Evolutionary conservation across 2,329 filamentous ascomycete species (phyloP), one percentile per base, ranked within the genome.

Genomic region (Alternaria longipes): DNA sequence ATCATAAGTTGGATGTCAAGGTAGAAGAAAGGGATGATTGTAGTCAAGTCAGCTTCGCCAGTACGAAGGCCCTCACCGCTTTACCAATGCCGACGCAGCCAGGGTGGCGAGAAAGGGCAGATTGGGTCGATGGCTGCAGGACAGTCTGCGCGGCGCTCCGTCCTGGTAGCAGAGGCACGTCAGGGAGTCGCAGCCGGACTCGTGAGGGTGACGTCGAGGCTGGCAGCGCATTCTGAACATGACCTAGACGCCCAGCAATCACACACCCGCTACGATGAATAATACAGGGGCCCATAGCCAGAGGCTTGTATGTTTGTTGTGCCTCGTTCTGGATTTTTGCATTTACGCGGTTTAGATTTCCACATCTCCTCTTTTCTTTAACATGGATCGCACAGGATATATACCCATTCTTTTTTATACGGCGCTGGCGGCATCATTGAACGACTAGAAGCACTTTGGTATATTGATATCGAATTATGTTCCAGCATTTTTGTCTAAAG

Each of bases 1-100:
- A 66, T 14, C 66, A 67, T 12, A 64, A 64, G 6, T 58, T 70
- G 32, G 62, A 69, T 24, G 54, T 75, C 8, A 56, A 55, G 2
- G 56, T 72, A 12, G 68, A 71, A n/a, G 64, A 69, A 41, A 59
- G 67, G 8, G 68, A 69, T 28, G 62, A 70, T 34, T 5, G 42
- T 7, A 69, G 67, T 14, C 68, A 64, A 12, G 61, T 42, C 12
- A 74, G 70, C 38, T 60, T 63, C 18, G 53, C 57, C 3, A 74
- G 71, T 36, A 71, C 65, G 8, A 63, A 55, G 12, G 64, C 61
- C 0, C 62, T 74, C 20, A 72, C 70, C 20, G 62, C 63, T 1
- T 36, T 71, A 28, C 66, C 67, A 9, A 36, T 46, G 44, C 49
- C 46, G 9, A 45, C 61, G 11, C 56, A 66, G 11, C 34, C 22